Conservation (phyloP, 768 basidiomycete species). For the Mycena indigotica region DNA sequence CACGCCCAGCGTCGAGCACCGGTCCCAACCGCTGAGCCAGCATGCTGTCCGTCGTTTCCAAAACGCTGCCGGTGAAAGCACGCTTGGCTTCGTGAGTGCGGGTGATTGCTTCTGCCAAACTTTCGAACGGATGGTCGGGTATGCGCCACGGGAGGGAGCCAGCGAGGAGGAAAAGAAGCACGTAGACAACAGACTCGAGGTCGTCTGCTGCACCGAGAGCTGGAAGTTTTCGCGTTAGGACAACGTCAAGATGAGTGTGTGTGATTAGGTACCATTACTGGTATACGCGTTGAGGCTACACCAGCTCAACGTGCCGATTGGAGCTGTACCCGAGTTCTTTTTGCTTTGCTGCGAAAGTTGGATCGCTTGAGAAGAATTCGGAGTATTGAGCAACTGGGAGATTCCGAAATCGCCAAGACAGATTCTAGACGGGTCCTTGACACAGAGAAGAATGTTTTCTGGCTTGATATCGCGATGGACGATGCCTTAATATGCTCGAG, state of each 20-base stretch:
- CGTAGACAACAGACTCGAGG: slow-evolving; percentile 57
- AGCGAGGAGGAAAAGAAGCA: slow-evolving; percentile 57
- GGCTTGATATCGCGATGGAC: slow-evolving; percentile 26
- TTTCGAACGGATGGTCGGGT: background rate
- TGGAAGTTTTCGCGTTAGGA: background rate
- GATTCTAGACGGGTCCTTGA: slow-evolving; percentile 9
- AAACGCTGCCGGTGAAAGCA: background rate
- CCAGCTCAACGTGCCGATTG: background rate
- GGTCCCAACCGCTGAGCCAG: too few species aligned
- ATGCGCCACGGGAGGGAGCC: slow-evolving; percentile 51
- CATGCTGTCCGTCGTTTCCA: too few species aligned
- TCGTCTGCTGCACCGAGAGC: slow-evolving; percentile 48
- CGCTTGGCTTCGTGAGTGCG: background rate
- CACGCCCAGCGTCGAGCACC: background rate
- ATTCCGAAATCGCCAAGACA: slow-evolving; percentile 16
- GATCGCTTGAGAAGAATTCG: background rate
- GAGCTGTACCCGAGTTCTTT: background rate
- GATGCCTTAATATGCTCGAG: slow-evolving; percentile 13
- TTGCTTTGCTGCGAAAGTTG: background rate
- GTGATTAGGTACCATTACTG: background rate
- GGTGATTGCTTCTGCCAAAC: background rate
- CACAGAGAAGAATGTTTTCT: slow-evolving; percentile 12
- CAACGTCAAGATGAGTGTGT: background rate
- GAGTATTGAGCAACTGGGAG: slow-evolving; percentile 1
- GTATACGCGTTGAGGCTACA: background rate